A percentile compares a stretch with the other conserved stretches of the same genome.
phyloP scores from a whole-genome alignment of 2,329 filamentous ascomycete genomes.

The Penicillium aurantiogriseum region DNA sequence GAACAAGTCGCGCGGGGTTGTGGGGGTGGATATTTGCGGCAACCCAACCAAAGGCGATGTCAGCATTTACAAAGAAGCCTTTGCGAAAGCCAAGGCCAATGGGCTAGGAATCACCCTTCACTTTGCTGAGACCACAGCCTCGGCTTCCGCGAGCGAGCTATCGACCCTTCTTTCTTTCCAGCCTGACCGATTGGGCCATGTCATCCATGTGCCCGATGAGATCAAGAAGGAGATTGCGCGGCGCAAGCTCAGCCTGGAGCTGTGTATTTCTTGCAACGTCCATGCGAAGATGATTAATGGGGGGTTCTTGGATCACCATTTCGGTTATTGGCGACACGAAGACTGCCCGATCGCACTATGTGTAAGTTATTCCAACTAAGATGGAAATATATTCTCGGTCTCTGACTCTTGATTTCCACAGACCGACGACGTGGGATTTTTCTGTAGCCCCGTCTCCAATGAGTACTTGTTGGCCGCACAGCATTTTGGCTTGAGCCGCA shows the following conservation, averaged over 20 bases:
- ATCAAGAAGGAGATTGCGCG: conserved; percentile 57
- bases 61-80: conserved; percentile 57
- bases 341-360: conserved; percentile 64
- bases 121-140: conserved; percentile 68
- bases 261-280: conserved; percentile 80
- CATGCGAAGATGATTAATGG: conserved; percentile 69
- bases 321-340: conserved; percentile 66
- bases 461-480: conserved; percentile 72
- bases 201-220: conserved; percentile 67
- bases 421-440: conserved; percentile 83
- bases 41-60: conserved; percentile 66
- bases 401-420: conserved; percentile 33
- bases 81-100: conserved; percentile 55
- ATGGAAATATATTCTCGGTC: not conserved
- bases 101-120: conserved; percentile 69
- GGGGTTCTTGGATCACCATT: conserved; percentile 68
- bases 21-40: conserved; percentile 77
- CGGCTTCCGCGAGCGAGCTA: conserved; percentile 60
- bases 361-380: conserved; percentile 51
- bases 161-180: conserved; percentile 61
- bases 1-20: conserved; percentile 57
- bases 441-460: conserved; percentile 71
- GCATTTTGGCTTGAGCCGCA: conserved; percentile 61
- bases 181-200: conserved; percentile 72
- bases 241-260: conserved; percentile 64